Base-by-base conservation (phyloP, 176 grass and related monocot species). In the Juncus effusus region DNA sequence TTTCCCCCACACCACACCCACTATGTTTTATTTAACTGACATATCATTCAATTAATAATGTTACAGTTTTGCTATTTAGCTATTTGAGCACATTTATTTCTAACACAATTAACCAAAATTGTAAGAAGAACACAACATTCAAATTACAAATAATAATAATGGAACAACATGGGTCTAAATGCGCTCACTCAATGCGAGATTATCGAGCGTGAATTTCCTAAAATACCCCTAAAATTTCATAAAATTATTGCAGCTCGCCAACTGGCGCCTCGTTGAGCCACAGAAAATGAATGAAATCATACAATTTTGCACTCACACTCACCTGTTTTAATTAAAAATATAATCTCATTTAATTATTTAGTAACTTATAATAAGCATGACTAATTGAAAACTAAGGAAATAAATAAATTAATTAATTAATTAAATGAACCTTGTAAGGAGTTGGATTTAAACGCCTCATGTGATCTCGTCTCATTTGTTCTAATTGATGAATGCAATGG, bases 391-490 rank as follows among this genome's bases (percentile, higher is more conserved):
- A 74, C n/a, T 16, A 37, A 70, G 6, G 3, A 54, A 45, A 14
- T 38, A 8, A 14, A 2, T 39, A 0, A 67, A 61, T 45, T 44
- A 37, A 28, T 11, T 3, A 44, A 63, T 44, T 13, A 74, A 59
- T 28, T 2, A 40, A 75, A 12, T 45, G 2, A 77, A 99, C 94
- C 88, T 99, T 99, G 80, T 93, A 99, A 56, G 94, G 94, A 59
- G 94, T 99, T 2, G 94, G 94, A 16, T 99, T 99, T 69, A 99
- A 72, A 61, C 94, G 89, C 47, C 94, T 74, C 77, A 84, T 93
- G 76, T 99, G 94, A 79, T 99, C 94, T 38, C 85, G 69, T 0
- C 88, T 77, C 61, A 99, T 82, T 66, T 89, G 82, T 55, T 87
- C 85, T 39, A 99, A 81, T 78, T 93, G 88, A 54, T 99, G 79